phyloP scores from a whole-genome alignment of 371 early-diverging fungal species.

The Mucor irregularis region DNA sequence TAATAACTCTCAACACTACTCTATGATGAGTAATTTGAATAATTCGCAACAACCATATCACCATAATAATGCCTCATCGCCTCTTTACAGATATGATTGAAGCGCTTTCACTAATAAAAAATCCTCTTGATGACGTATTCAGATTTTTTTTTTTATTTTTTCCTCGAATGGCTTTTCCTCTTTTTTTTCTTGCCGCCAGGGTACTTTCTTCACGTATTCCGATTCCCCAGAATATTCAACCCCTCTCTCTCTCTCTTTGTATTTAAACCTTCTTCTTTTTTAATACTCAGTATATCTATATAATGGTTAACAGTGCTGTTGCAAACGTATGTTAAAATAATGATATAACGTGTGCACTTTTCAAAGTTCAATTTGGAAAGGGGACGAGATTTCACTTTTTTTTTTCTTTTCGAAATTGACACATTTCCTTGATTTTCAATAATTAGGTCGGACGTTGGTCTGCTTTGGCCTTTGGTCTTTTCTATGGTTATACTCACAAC shows the following conservation, averaged over 20 bases:
- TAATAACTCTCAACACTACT: slow-evolving; percentile 1
- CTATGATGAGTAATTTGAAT: too few species aligned
- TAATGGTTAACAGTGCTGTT: slow-evolving; percentile 47
- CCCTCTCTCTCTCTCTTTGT: slow-evolving; percentile 9
- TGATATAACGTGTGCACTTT: neutral
- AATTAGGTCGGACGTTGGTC: slow-evolving; percentile 78
- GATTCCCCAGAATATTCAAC: slow-evolving; percentile 6
- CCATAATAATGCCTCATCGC: too few species aligned
- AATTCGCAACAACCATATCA: too few species aligned
- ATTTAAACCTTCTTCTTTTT: slow-evolving; percentile 7
- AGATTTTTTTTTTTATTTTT: neutral
- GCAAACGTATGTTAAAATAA: slow-evolving; percentile 33
- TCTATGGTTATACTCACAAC: slow-evolving; percentile 73
- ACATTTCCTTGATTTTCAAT: neutral
- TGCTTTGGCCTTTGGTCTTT: slow-evolving; percentile 70
- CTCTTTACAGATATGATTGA: too few species aligned
- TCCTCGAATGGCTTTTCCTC: too few species aligned
- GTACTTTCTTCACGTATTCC: neutral
- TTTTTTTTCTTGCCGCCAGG: too few species aligned
- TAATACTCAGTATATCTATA: slow-evolving; percentile 18
- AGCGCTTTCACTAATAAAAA: neutral
- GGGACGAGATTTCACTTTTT: neutral
- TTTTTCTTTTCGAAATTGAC: neutral
- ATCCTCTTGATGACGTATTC: neutral
- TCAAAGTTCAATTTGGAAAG: too few species aligned